phyloP scores from a whole-genome alignment of 768 basidiomycete genomes.

The Kwoniella sp. region DNA sequence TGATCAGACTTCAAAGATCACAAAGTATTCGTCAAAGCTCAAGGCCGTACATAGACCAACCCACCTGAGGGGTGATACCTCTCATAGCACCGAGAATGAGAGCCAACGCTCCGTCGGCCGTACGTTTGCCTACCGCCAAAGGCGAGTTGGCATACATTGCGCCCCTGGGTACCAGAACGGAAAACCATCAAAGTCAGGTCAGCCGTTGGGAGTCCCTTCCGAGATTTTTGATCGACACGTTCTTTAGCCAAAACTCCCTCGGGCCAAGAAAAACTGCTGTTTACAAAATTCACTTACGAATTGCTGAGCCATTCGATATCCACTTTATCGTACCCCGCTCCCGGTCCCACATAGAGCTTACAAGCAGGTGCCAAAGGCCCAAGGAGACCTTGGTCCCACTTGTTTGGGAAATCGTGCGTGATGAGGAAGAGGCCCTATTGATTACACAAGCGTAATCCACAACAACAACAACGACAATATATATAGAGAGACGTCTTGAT shows the following conservation, averaged over 20 bases:
- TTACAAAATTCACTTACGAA: too few relatives aligned
- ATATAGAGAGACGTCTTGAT: too few relatives aligned
- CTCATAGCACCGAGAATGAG: conserved; percentile 36
- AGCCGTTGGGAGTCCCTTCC: too few relatives aligned
- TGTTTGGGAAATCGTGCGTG: conserved; percentile 20
- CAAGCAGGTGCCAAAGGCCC: conserved; percentile 29
- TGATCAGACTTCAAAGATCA: too few relatives aligned
- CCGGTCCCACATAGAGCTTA: conserved; percentile 32
- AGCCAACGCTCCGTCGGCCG: conserved; percentile 37
- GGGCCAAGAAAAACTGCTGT: too few relatives aligned
- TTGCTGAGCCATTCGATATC: conserved; percentile 53
- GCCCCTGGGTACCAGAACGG: conserved; percentile 13
- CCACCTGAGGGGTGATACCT: conserved; percentile 30
- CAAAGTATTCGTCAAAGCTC: background rate
- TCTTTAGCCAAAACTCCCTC: too few relatives aligned
- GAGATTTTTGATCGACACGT: too few relatives aligned
- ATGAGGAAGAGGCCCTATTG: conserved; percentile 20
- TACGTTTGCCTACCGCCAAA: conserved; percentile 35
- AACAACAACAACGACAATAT: too few relatives aligned
- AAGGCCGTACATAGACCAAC: background rate
- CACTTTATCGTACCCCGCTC: conserved; percentile 55
- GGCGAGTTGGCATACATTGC: conserved; percentile 44
- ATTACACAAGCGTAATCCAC: background rate
- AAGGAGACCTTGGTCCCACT: conserved; percentile 25
- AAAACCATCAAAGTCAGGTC: too few relatives aligned